Evolutionary conservation across 2,329 filamentous ascomycete genomes (phyloP).

Genomic region (Ceratocystis alfenasii): DNA sequence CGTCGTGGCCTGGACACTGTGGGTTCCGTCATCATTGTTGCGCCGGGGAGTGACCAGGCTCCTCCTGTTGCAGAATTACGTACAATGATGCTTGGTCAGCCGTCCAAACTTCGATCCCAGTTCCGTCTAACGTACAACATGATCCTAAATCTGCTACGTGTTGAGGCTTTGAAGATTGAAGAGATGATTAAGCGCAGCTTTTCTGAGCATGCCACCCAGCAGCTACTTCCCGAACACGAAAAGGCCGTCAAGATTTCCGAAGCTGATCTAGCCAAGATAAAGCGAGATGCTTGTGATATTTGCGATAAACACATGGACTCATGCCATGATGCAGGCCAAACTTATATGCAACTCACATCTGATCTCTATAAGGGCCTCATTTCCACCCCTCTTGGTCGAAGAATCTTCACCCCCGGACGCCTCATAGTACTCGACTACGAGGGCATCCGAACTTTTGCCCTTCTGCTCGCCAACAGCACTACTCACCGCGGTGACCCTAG

Average conservation of each 20-base stretch:
- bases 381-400: conserved; percentile 67
- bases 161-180: conserved; percentile 95
- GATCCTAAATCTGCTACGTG: conserved; percentile 89
- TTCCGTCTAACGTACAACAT: conserved; percentile 98
- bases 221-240: conserved; percentile 85
- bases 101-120: conserved; percentile 88
- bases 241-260: conserved; percentile 88
- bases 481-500: conserved; percentile 45
- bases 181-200: conserved; percentile 99
- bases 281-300: conserved; percentile 67
- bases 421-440: conserved; percentile 78
- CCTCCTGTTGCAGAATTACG: conserved; percentile 72
- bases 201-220: conserved; percentile 94
- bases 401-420: conserved; percentile 63
- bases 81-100: conserved; percentile 91
- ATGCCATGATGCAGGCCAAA: conserved; percentile 72
- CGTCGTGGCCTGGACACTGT: conserved; percentile 85
- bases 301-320: conserved; percentile 71
- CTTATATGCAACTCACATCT: conserved; percentile 64
- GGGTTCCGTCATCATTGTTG: conserved; percentile 87
- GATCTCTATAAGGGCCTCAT: conserved; percentile 69
- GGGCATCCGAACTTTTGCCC: conserved; percentile 67
- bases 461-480: conserved; percentile 61
- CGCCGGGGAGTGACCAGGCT: conserved; percentile 70
- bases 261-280: conserved; percentile 80